Base-by-base conservation (phyloP, 345 rosid species). In the Trapa incisa region DNA sequence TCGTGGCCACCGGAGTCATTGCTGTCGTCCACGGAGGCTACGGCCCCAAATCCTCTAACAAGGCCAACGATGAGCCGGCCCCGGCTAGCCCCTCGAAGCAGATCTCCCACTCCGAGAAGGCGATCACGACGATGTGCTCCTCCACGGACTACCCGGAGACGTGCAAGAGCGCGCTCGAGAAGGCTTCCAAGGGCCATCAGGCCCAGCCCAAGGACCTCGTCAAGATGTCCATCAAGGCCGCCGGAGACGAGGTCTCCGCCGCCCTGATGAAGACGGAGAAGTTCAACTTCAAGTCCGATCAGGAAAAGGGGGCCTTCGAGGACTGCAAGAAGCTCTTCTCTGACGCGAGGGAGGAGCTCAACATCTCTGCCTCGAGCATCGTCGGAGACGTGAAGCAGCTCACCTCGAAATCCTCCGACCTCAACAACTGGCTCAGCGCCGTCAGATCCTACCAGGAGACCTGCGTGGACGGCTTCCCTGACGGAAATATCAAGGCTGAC, bases 401-500 rank as follows among this genome's bases (percentile, higher is more conserved):
- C 69, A 68, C 64, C 33, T 35, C 63, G 2, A 75, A 68, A 58
- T 65, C 67, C 36, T 75, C 81, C 0, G 84, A 86, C 3, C 69
- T 89, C 73, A 80, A 81, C 73, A 86, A 68, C 70, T 85, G 91
- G 93, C 66, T 89, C 36, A 92, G 96, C 48, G 97, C 98, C 0
- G 96, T 85, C 15, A 80, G 88, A 78, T 80, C 97, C 37, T 88
- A 92, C 74, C 89, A 88, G 57, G 86, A 86, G 17, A 73, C 96
- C 0, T 92, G 98, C 65, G 68, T 88, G 15, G 98, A 92, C 64
- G 89, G 87, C 3, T 92, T 92, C 68, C 87, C 91, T 1, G 91
- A 91, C 0, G 98, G 93, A 62, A 72, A 77, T 61, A 50, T 74
- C 32, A 92, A 80, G 74, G 35, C 82, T 1, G 80, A 85, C 15